These are phyloP conservation scores for Fusarium palustre DNA, from an alignment of 2,329 filamentous ascomycete genomes.

Conservation along the genomic window DNA sequence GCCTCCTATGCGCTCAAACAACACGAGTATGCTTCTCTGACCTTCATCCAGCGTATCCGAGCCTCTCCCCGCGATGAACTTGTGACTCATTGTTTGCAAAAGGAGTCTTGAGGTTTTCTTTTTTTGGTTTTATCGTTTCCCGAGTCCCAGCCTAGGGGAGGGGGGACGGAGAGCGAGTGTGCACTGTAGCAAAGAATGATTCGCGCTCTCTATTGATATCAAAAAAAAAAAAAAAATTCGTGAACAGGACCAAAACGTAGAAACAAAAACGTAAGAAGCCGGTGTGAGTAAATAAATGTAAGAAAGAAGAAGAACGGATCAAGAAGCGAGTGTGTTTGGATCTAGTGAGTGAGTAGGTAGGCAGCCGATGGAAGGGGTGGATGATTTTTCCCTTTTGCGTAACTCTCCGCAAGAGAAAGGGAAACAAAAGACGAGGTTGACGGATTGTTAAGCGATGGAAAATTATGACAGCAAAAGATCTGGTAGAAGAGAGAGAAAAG, in stretches of 20 bases:
- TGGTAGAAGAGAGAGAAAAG: conserved; percentile 2
- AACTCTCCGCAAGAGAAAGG: conserved; percentile 5
- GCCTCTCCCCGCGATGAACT: conserved; percentile 32
- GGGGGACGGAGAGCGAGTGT: not conserved
- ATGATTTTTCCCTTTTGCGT: conserved; percentile 4
- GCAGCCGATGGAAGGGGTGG: not conserved
- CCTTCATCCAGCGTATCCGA: conserved; percentile 50
- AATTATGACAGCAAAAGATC: not conserved
- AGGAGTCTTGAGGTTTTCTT: not conserved
- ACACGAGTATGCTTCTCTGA: conserved; percentile 58
- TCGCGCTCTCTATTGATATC: not conserved
- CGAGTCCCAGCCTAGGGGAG: conserved; percentile 17
- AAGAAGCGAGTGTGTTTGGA: not conserved
- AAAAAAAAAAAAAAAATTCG: not conserved
- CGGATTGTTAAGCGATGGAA: not conserved
- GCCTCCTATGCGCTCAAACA: conserved; percentile 66
- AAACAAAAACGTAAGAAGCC: not conserved
- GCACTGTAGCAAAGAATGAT: conserved; percentile 6
- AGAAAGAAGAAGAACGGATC: not conserved
- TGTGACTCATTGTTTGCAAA: conserved; percentile 10
- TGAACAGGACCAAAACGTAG: not conserved
- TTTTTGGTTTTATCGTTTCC: conserved; percentile 10
- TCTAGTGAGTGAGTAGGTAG: not conserved
- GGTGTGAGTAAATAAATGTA: not conserved
- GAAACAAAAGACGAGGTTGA: not conserved